These are phyloP conservation scores for Sporobolomyces roseus DNA, from an alignment of 768 basidiomycete genomes.

Conservation along the genomic window DNA sequence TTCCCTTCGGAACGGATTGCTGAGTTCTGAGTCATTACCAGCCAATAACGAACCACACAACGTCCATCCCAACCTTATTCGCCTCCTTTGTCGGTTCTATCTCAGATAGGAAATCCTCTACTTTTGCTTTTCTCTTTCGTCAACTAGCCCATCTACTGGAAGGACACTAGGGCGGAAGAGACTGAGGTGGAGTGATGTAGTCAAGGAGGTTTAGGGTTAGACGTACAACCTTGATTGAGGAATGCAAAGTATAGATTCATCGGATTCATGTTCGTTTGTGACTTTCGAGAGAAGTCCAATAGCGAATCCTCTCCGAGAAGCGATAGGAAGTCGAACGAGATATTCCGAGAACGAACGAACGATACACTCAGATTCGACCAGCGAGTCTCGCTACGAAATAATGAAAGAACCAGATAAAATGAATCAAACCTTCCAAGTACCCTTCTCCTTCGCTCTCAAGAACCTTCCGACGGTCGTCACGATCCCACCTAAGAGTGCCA, in stretches of 20 bases:
- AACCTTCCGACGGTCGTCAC: background rate
- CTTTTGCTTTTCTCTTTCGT: slow-evolving; percentile 3
- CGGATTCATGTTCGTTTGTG: too few species aligned
- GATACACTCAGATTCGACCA: too few species aligned
- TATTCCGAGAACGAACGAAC: too few species aligned
- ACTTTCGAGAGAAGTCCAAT: too few species aligned
- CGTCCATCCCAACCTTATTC: background rate
- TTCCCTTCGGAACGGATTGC: slow-evolving; percentile 21
- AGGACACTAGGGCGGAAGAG: slow-evolving; percentile 7
- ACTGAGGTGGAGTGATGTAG: background rate
- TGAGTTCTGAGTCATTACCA: slow-evolving; percentile 10
- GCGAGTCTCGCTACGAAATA: too few species aligned
- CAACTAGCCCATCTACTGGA: slow-evolving; percentile 8
- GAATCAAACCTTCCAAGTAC: slow-evolving; percentile 26
- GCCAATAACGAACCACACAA: background rate
- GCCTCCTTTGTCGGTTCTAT: background rate
- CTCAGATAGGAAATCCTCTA: too few species aligned
- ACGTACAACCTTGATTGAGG: too few species aligned
- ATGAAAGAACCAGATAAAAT: too few species aligned
- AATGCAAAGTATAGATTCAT: too few species aligned
- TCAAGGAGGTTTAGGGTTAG: background rate
- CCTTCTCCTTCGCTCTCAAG: slow-evolving; percentile 3
- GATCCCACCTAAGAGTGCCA: background rate
- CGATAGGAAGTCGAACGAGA: too few species aligned
- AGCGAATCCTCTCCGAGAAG: background rate